These are phyloP conservation scores for Aspergillus pseudoglaucus DNA, from an alignment of 2,329 filamentous ascomycete species.

Conservation along the genomic window DNA sequence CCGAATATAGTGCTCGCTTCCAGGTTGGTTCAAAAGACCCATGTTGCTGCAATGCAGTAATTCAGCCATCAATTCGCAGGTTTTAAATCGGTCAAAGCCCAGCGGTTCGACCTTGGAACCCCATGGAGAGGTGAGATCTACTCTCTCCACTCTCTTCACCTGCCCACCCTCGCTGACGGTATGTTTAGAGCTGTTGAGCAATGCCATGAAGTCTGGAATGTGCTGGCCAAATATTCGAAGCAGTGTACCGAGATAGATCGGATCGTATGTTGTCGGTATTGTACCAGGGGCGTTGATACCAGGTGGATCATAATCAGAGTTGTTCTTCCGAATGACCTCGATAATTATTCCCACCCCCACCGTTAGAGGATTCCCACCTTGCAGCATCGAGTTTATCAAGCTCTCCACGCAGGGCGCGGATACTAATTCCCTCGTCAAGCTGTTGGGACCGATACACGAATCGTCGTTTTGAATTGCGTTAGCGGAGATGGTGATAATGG, in stretches of 20 bases:
- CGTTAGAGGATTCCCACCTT: conserved; percentile 86
- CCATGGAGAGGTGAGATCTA: conserved; percentile 78
- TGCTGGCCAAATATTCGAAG: conserved; percentile 83
- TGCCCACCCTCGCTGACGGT: conserved; percentile 52
- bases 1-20: conserved; percentile 79
- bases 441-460: conserved; percentile 97
- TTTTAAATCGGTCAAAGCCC: conserved; percentile 97
- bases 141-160: conserved; percentile 59
- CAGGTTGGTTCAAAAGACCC: conserved; percentile 86
- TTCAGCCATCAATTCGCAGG: conserved; percentile 97
- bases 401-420: conserved; percentile 75
- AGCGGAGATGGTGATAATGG: conserved; percentile 96
- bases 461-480: conserved; percentile 98
- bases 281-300: conserved; percentile 74
- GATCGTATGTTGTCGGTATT: conserved; percentile 76
- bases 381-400: conserved; percentile 86
- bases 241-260: conserved; percentile 89
- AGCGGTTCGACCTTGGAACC: conserved; percentile 86
- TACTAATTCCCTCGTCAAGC: conserved; percentile 88
- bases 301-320: conserved; percentile 96
- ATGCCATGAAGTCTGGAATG: conserved; percentile 86
- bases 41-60: conserved; percentile 97
- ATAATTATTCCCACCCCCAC: conserved; percentile 97
- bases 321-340: conserved; percentile 98
- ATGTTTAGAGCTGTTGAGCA: conserved; percentile 70